Base-by-base conservation (phyloP, 192 early-diverging fungal genomes). In the Helicostylum pulchrum region DNA sequence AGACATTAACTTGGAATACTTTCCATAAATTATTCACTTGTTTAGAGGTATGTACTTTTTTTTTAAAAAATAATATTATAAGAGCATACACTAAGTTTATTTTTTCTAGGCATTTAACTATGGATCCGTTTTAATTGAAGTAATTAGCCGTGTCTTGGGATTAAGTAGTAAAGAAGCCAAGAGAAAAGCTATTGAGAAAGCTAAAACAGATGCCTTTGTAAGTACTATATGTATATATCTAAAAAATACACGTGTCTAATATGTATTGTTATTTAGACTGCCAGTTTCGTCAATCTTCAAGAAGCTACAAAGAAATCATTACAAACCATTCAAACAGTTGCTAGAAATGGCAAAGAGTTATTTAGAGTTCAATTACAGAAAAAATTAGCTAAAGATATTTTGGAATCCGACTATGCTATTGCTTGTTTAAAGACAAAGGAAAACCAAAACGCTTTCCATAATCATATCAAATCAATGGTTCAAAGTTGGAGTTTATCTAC, bases 281-380 rank as follows among this genome's bases (percentile, higher is more conserved):
- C 48, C 7, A 52, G 50, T 31, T 48, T 58, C 14, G 21, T 62
- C 19, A 17, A 53, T 7, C 43, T 67, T 12, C 71, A 67, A 51
- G 23, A 26, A 11, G n/a, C 4, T 12, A 23, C 46, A 8, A 73
- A 73, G 36, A 51, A 55, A 7, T 49, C 53, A 15, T 53, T 73
- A 8, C 31, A 60, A 36, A 42, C 43, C 23, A 17, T 73, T 4
- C 66, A 67, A 61, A 46, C 44, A 39, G 42, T 58, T 30, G 23
- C 42, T 26, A 39, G 55, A n/a, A 48, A 46, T 19, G 50, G 54
- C 12, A 67, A 73, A 56, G 71, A 68, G 20, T 19, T 48, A 5
- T 62, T 67, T 17, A 64, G 57, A 48, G 26, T 51, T 42, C 62
- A 65, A 39, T 53, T 71, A 4, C 69, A 71, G 39, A 73, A 73